Evolutionary conservation across 768 basidiomycete genomes (phyloP), one percentile per base, ranked within the genome.

Genomic region (Mycena capillaripes): DNA sequence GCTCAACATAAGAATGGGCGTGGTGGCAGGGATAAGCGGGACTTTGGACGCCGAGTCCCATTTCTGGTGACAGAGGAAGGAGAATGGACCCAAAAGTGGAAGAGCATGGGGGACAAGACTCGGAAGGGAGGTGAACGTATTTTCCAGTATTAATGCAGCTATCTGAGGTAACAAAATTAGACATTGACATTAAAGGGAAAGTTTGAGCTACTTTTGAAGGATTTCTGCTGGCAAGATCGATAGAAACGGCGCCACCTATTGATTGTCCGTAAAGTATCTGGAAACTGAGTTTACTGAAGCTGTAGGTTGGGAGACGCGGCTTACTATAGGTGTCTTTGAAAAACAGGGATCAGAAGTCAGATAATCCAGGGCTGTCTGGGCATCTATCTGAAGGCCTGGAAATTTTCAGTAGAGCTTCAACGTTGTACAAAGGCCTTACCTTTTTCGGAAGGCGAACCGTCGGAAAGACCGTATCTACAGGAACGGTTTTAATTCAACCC

Each of bases 161-260:
- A 97, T 90, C 93, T n/a, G n/a, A n/a, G n/a, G n/a, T n/a, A n/a
- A n/a, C n/a, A n/a, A n/a, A n/a, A n/a, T n/a, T n/a, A n/a, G n/a
- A n/a, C n/a, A n/a, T n/a, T n/a, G n/a, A n/a, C n/a, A n/a, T 95
- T 73, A 30, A 48, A 30, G 44, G n/a, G 19, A 29, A 17, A 27
- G 25, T 21, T 44, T 70, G 2, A 58, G 40, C 67, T 25, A 93
- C 95, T 77, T 92, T 89, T 23, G 88, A 81, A 0, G 93, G 89
- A 79, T 97, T 97, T 32, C 88, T 86, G 71, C 92, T 92, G 0
- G 95, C 94, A 23, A 97, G 91, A 81, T 97, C 93, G 56, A 98
- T 93, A 16, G 94, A 89, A 5, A 98, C 97, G 0, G 97, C 97
- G 36, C 97, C 97, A 19, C 97, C 97, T 46, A 98, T 95, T 12